These are phyloP conservation scores for Rhypophila decipiens DNA, from an alignment of 495 filamentous ascomycete genomes.

Conservation along the genomic window DNA sequence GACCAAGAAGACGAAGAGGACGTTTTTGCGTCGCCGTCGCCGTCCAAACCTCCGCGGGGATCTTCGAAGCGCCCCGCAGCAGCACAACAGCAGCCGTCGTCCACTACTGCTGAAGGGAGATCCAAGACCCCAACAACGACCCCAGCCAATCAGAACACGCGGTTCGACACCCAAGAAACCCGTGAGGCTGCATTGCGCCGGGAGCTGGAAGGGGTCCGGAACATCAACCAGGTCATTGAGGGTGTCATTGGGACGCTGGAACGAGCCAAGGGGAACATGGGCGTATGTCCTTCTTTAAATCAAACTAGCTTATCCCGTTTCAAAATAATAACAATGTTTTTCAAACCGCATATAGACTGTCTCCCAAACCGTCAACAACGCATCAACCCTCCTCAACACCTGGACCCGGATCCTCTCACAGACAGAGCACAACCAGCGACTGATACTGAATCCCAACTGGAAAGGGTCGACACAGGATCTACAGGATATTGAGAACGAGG, in stretches of 20 bases:
- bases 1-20: conserved; percentile 47
- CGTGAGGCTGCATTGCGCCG: conserved; percentile 66
- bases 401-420: conserved; percentile 95
- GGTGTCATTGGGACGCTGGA: conserved; percentile 73
- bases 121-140: conserved; percentile 39
- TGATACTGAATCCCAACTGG: conserved; percentile 85
- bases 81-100: conserved; percentile 4
- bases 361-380: conserved; percentile 73
- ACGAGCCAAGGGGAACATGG: conserved; percentile 84
- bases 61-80: not conserved
- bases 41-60: conserved; percentile 41
- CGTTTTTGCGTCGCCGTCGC: conserved; percentile 64
- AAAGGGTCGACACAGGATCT: conserved; percentile 82
- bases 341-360: conserved; percentile 58
- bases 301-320: not conserved
- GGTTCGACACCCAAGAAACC: conserved; percentile 60
- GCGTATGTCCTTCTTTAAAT: conserved; percentile 45
- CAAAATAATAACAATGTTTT: not conserved
- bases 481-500: conserved; percentile 74
- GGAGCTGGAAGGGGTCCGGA: conserved; percentile 75
- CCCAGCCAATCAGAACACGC: conserved; percentile 47
- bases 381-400: conserved; percentile 89
- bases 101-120: conserved; percentile 12
- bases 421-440: conserved; percentile 91
- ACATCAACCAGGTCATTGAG: conserved; percentile 83